Conservation (phyloP, 1,284 basidiomycete genomes). For the Athelia sp. region DNA sequence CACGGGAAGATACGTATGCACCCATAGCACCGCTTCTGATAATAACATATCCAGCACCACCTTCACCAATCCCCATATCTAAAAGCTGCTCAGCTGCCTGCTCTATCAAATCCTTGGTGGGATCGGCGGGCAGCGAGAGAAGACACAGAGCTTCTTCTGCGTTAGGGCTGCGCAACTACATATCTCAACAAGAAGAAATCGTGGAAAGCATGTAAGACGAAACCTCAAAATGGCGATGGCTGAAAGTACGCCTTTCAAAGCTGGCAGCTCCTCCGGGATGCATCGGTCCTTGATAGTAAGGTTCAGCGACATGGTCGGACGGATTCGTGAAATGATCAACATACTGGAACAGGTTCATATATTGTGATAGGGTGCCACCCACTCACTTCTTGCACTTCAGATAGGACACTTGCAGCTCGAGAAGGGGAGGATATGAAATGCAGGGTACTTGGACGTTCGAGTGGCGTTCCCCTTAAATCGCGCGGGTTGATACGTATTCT, state of each 20-base stretch:
- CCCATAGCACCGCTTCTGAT: slow-evolving; percentile 79
- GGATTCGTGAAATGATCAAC: slow-evolving; percentile 33
- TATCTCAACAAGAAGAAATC: slow-evolving; percentile 1
- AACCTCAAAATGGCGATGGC: slow-evolving; percentile 66
- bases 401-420: slow-evolving; percentile 64
- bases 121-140: slow-evolving; percentile 47
- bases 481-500: slow-evolving; percentile 66
- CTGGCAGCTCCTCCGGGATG: slow-evolving; percentile 70
- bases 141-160: slow-evolving; percentile 70
- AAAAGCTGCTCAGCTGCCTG: slow-evolving; percentile 56
- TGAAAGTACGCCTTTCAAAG: slow-evolving; percentile 58
- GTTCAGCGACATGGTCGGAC: neutral
- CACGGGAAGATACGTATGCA: slow-evolving; percentile 54
- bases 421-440: slow-evolving; percentile 86
- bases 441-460: slow-evolving; percentile 53
- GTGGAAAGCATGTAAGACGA: slow-evolving; percentile 6
- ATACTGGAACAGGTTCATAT: slow-evolving; percentile 84
- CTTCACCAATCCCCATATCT: slow-evolving; percentile 47
- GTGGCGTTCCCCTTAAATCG: slow-evolving; percentile 55
- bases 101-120: slow-evolving; percentile 50
- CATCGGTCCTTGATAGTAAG: slow-evolving; percentile 58
- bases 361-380: slow-evolving; percentile 66
- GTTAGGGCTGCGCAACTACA: slow-evolving; percentile 53
- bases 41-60: slow-evolving; percentile 53
- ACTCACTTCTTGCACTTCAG: slow-evolving; percentile 49